phyloP scores from a whole-genome alignment of 108 stramenopile species.

The Nannochloropsis oceanica region DNA sequence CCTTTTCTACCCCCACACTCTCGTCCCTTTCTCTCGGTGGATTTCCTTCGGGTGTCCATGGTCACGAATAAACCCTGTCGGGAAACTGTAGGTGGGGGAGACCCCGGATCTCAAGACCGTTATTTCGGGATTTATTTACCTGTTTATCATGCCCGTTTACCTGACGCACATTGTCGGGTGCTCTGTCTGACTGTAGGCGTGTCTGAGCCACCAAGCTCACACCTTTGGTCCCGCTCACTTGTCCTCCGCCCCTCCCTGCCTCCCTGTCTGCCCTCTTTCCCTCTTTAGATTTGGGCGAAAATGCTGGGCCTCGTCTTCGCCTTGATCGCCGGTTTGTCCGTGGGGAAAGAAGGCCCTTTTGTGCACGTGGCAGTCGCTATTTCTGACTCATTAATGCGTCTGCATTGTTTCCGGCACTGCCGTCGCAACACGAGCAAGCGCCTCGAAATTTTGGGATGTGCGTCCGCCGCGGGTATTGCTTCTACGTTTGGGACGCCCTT shows the following conservation, averaged over 20 bases:
- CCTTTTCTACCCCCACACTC: not conserved
- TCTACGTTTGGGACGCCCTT: constrained; percentile 31
- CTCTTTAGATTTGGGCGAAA: not conserved
- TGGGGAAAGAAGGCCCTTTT: constrained; percentile 35
- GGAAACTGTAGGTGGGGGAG: not conserved
- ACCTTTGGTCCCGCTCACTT: no score
- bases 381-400: constrained; percentile 19
- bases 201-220: no score
- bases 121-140: not conserved
- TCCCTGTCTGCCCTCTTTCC: not conserved
- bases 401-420: constrained; percentile 14
- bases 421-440: constrained; percentile 10
- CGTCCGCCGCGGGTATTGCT: constrained; percentile 33
- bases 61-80: not conserved
- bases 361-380: constrained; percentile 30
- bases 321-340: constrained; percentile 24
- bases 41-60: no score
- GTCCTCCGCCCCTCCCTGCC: no score
- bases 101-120: not conserved
- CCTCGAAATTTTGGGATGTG: constrained; percentile 33
- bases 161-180: no score
- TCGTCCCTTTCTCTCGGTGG: not conserved
- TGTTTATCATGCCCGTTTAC: no score
- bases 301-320: constrained; percentile 8
- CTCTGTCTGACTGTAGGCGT: no score